Conservation (phyloP, 306 rosid genomes). For the Fragaria iinumae region DNA sequence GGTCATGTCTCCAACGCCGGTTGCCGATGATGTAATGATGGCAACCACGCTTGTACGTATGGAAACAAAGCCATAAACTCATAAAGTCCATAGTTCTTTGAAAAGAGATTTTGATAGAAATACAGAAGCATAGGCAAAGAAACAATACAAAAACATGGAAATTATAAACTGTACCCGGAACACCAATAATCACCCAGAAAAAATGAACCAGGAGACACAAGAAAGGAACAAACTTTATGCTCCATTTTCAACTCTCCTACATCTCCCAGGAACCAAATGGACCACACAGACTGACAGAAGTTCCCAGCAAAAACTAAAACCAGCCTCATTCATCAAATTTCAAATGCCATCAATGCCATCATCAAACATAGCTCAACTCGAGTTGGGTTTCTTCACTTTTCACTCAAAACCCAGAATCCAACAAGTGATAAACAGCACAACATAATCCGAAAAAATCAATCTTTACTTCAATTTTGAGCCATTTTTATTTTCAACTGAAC, state of each 20-base stretch:
- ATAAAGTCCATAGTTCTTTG: too few relatives aligned
- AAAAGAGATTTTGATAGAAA: too few relatives aligned
- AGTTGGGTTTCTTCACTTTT: background rate
- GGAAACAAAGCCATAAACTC: too few relatives aligned
- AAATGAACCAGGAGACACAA: background rate
- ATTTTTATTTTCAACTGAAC: slow-evolving; percentile 6
- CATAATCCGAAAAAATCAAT: background rate
- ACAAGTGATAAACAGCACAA: background rate
- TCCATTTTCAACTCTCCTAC: background rate
- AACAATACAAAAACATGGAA: too few relatives aligned
- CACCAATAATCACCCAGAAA: background rate
- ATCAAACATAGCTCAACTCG: background rate
- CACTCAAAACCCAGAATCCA: background rate
- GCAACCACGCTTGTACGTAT: too few relatives aligned
- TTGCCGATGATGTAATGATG: too few relatives aligned
- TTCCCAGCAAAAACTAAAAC: background rate
- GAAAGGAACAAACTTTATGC: background rate
- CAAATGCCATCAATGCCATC: background rate
- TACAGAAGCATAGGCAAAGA: too few relatives aligned
- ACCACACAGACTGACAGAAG: background rate
- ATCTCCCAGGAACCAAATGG: background rate
- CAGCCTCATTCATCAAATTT: background rate
- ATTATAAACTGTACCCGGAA: too few relatives aligned
- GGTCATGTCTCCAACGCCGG: too few relatives aligned
- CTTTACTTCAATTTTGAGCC: background rate